Base-by-base conservation (phyloP, 139 green algal species). In the Chlorella sp. region DNA sequence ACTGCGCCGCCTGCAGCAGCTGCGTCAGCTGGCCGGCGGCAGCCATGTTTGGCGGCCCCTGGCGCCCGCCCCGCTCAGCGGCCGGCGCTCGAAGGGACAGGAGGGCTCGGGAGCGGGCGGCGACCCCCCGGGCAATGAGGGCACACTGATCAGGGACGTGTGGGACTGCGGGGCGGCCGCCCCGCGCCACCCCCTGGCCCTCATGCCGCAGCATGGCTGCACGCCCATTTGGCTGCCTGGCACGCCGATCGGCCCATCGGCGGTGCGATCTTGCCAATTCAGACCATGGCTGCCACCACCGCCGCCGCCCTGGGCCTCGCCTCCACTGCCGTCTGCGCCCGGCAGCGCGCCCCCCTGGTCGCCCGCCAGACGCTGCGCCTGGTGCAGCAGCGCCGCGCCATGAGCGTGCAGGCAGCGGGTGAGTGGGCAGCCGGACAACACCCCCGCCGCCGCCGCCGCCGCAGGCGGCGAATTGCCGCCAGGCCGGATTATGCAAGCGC, bases 1-100 rank as follows among this genome's bases (percentile, higher is more conserved):
- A 92, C 85, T 98, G 95, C 3, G 95, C 94, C 38, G 90, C 80
- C 60, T 94, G 82, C 70, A 98, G 84, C 22, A 95, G 56, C 9
- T 72, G 36, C 28, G 90, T 93, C 22, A 94, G 77, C 77, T 74
- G 38, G 46, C 56, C 65, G 56, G 20, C 5, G 3, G 70, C 70
- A 76, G 70, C 70, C 36, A 76, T 76, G 6, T 1, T 32, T 11
- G 36, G 58, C 30, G 70, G 1, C 38, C 5, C 51, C 51, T 16
- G 22, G 51, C 51, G 13, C 51, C 51, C 51, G 11, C 51, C 24
- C 2, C 14, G 51, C 51, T 60, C 51, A 20, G 14, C 51, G 4
- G 2, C 9, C 4, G 51, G n/a, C n/a, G n/a, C 51, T 60, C 24
- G 13, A 16, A 60, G 51, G 13, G 16, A 7, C 11, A 11, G 51